A percentile compares a stretch with the other conserved stretches of the same genome.
These are phyloP conservation scores for Talaromyces sp. DNA, from an alignment of 2,329 filamentous ascomycete genomes.

Conservation along the genomic window DNA sequence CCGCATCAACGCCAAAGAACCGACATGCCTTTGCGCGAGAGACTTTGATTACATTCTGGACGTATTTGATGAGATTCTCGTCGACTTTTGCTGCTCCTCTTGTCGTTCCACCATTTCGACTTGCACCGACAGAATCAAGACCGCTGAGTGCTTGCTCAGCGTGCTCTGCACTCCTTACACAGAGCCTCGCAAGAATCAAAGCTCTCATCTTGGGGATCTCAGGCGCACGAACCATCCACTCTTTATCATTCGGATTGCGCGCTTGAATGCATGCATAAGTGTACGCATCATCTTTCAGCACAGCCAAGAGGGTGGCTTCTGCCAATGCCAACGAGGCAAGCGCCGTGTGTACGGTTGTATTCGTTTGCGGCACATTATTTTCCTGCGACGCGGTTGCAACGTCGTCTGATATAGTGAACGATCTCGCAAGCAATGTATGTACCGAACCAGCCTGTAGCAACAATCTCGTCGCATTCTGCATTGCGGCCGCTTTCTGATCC, in stretches of 20 bases:
- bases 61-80: constrained; percentile 66
- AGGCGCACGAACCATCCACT: constrained; percentile 95
- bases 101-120: constrained; percentile 19
- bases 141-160: constrained; percentile 66
- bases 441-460: constrained; percentile 76
- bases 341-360: constrained; percentile 41
- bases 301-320: constrained; percentile 84
- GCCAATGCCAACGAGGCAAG: constrained; percentile 64
- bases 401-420: constrained; percentile 51
- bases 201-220: constrained; percentile 85
- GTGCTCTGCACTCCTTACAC: constrained; percentile 83
- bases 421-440: constrained; percentile 66
- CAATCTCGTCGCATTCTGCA: constrained; percentile 71
- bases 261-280: constrained; percentile 76
- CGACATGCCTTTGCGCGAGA: constrained; percentile 81
- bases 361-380: constrained; percentile 45
- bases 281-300: constrained; percentile 93
- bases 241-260: constrained; percentile 76
- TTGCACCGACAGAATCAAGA: constrained; percentile 38
- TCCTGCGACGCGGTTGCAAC: constrained; percentile 22
- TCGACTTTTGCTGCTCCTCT: constrained; percentile 53
- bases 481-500: constrained; percentile 66
- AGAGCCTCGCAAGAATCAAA: constrained; percentile 81
- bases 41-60: constrained; percentile 69
- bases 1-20: constrained; percentile 87